These are phyloP conservation scores for Chaetomium strumarium DNA, from an alignment of 2,329 filamentous ascomycete genomes.

Conservation along the genomic window DNA sequence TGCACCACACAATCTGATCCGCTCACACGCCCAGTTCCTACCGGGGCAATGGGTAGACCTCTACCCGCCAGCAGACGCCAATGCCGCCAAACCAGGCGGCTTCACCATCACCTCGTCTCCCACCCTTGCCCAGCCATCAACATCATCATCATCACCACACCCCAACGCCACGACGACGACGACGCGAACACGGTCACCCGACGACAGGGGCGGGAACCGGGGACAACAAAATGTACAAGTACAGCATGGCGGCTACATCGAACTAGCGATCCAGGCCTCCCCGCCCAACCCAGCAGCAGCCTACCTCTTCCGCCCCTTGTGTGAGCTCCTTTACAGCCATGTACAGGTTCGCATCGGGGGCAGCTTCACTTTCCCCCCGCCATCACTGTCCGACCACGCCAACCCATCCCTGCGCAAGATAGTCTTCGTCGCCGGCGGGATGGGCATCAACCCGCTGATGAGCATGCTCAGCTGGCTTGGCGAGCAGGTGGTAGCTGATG, in stretches of 20 bases:
- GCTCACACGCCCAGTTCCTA: conserved; percentile 49
- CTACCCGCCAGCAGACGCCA: conserved; percentile 66
- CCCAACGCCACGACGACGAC: neutral
- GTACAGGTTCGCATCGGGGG: conserved; percentile 71
- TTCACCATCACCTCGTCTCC: conserved; percentile 84
- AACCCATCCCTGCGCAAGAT: conserved; percentile 45
- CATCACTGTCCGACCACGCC: conserved; percentile 25
- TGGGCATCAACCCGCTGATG: conserved; percentile 76
- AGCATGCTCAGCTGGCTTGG: conserved; percentile 63
- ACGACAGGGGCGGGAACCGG: neutral
- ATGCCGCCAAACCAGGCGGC: conserved; percentile 64
- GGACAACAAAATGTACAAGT: neutral
- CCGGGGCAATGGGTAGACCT: conserved; percentile 89
- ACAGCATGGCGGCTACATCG: conserved; percentile 46
- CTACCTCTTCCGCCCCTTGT: conserved; percentile 62
- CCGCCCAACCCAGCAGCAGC: conserved; percentile 65
- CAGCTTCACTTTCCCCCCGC: conserved; percentile 72
- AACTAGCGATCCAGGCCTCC: conserved; percentile 72
- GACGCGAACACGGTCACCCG: neutral
- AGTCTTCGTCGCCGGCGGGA: conserved; percentile 73
- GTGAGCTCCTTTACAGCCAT: conserved; percentile 49
- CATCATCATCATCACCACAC: neutral
- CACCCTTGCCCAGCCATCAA: conserved; percentile 37
- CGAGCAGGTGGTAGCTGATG: too few species aligned
- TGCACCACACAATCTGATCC: conserved; percentile 19